Percentiles rank a stretch among this genome's conserved stretches.
These are phyloP conservation scores for Arabis hirsuta DNA, from an alignment of 345 rosid genomes.

Conservation along the genomic window DNA sequence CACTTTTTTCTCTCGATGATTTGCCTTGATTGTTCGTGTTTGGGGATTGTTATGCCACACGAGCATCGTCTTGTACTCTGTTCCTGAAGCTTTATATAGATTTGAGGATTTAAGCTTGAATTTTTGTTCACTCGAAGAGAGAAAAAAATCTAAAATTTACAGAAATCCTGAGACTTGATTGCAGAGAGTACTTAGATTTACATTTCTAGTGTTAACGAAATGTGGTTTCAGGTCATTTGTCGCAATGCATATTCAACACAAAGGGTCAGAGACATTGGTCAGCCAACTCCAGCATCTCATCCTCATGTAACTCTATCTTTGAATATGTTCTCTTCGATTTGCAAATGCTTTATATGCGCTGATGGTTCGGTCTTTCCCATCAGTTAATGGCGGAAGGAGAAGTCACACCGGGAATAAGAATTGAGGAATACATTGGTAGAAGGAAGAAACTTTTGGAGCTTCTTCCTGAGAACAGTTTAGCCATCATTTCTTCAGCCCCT, in stretches of 20 bases:
- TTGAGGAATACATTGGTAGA: conserved; percentile 77
- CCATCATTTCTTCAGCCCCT: conserved; percentile 84
- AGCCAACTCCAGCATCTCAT: conserved; percentile 85
- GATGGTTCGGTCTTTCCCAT: conserved; percentile 28
- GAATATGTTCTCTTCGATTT: conserved; percentile 1
- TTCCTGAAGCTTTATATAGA: not conserved
- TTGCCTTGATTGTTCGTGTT: not conserved
- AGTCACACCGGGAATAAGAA: conserved; percentile 79
- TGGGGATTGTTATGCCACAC: not conserved
- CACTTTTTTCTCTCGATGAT: conserved; percentile 12
- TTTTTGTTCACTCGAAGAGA: not conserved
- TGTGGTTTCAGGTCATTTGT: conserved; percentile 52
- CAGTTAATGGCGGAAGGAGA: conserved; percentile 90
- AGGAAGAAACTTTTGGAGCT: conserved; percentile 72
- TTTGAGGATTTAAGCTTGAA: conserved; percentile 5
- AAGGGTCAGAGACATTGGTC: conserved; percentile 67
- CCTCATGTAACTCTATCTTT: conserved; percentile 64
- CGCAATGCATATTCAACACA: conserved; percentile 57
- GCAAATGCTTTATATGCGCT: conserved; percentile 20
- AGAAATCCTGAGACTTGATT: conserved; percentile 17
- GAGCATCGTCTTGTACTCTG: not conserved
- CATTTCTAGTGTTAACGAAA: conserved; percentile 19
- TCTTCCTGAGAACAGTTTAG: conserved; percentile 79
- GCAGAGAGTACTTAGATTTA: not conserved
- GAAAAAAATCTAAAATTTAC: not conserved